These are phyloP conservation scores for Ophiocordyceps unilateralis DNA, from an alignment of 2,329 filamentous ascomycete genomes.

Conservation along the genomic window DNA sequence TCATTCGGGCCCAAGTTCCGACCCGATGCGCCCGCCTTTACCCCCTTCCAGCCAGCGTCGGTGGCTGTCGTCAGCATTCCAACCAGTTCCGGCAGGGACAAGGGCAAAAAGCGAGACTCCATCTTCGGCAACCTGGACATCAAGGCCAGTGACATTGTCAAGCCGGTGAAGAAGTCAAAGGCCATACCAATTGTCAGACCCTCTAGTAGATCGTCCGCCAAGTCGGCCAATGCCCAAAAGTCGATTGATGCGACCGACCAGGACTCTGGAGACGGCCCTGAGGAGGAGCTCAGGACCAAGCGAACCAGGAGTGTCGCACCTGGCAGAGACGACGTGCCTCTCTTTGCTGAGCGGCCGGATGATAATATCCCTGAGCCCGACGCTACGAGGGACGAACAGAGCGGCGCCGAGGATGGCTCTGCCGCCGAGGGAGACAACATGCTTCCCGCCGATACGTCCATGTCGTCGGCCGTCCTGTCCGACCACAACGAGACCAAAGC, in stretches of 20 bases:
- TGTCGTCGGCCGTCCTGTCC: conserved; percentile 34
- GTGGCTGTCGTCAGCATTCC: conserved; percentile 30
- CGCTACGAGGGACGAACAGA: conserved; percentile 7
- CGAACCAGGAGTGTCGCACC: conserved; percentile 47
- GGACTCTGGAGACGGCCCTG: conserved; percentile 37
- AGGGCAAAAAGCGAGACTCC: conserved; percentile 23
- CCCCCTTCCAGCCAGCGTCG: conserved; percentile 34
- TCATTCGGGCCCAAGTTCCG: conserved; percentile 51
- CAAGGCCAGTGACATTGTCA: conserved; percentile 41
- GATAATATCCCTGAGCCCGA: conserved; percentile 5
- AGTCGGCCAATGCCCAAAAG: conserved; percentile 8
- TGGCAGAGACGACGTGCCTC: conserved; percentile 55
- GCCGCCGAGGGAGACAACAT: conserved; percentile 24
- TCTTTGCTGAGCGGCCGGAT: conserved; percentile 45
- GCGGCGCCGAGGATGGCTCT: conserved; percentile 10
- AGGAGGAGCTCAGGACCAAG: conserved; percentile 56
- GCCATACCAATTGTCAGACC: conserved; percentile 67
- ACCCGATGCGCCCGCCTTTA: conserved; percentile 62
- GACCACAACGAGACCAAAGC: conserved; percentile 36
- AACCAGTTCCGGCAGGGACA: conserved; percentile 25
- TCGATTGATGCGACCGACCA: conserved; percentile 10
- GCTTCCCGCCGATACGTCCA: conserved; percentile 28
- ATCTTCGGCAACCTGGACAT: conserved; percentile 58
- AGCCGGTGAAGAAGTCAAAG: conserved; percentile 57
- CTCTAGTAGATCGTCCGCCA: conserved; percentile 28